These are phyloP conservation scores for Elaeis guineensis DNA, from an alignment of 176 grass and related monocot species.

Conservation along the genomic window DNA sequence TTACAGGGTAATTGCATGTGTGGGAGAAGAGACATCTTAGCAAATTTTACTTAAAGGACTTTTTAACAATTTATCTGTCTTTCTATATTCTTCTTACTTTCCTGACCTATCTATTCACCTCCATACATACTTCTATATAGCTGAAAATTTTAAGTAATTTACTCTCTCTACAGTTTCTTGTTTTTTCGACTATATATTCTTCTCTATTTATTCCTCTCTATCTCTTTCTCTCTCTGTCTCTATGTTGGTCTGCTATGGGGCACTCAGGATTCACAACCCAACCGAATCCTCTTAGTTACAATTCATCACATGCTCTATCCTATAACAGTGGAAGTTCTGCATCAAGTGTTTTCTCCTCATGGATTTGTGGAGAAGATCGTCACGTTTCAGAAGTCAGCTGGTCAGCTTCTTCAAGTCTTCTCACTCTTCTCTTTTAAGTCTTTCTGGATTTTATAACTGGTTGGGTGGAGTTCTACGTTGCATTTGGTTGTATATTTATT, in stretches of 20 bases:
- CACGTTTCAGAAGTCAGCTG: conserved; percentile 98
- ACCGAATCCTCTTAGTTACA: conserved; percentile 99
- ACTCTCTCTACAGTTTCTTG: conserved; percentile 38
- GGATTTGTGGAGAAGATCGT: conserved; percentile 99
- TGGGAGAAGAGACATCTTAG: too few relatives aligned
- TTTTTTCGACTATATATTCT: conserved; percentile 45
- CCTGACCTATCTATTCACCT: too few relatives aligned
- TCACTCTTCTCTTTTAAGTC: conserved; percentile 5
- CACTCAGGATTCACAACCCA: conserved; percentile 86
- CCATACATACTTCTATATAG: too few relatives aligned
- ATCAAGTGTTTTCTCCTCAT: conserved; percentile 98
- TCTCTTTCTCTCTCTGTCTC: conserved; percentile 13
- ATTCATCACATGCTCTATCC: conserved; percentile 99
- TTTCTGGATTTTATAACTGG: too few relatives aligned
- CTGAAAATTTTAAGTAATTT: conserved; percentile 9
- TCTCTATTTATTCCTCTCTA: conserved; percentile 36
- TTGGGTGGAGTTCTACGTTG: too few relatives aligned
- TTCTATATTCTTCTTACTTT: too few relatives aligned
- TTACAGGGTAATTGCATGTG: too few relatives aligned
- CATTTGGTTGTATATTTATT: too few relatives aligned
- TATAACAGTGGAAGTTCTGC: conserved; percentile 95
- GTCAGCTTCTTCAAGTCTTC: conserved; percentile 48
- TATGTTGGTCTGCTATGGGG: conserved; percentile 30
- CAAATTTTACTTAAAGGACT: too few relatives aligned
- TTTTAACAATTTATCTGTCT: too few relatives aligned